Evolutionary conservation across 179 eudicot species (phyloP), one percentile per base, ranked within the genome.

Genomic region (Beta lomatogona): DNA sequence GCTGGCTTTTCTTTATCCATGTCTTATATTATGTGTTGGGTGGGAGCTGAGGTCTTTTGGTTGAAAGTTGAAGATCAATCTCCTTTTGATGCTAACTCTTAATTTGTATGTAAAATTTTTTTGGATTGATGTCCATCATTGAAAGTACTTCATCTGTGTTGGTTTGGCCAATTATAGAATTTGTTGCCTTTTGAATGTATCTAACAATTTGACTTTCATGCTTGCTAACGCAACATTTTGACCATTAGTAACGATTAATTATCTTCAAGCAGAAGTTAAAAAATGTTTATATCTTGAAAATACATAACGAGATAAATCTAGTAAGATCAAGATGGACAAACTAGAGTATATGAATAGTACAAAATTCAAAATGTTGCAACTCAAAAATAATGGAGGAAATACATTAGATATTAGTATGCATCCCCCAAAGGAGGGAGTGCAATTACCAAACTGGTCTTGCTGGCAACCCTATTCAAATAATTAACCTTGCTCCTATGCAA

Each of bases 401-500:
- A 66, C 41, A 66, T 66, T 67, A 4, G 25, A 28, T 15, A 25
- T 25, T 25, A 28, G 7, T 69, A 45, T 19, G 50, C 16, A 22
- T 64, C 45, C 60, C 45, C 25, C 60, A 57, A 67, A 54, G 19
- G 54, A 48, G 18, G 50, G n/a, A 78, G 68, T 70, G 55, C 45
- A 21, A 53, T 25, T 15, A 58, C 6, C 2, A 10, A 68, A 59
- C 13, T 57, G 66, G 57, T 70, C 59, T 19, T 52, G 11, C 64
- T 25, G n/a, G n/a, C 0, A 82, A 77, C 36, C 55, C 36, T 31
- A 28, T 80, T 45, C 61, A 14, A 44, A 28, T 5, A 14, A 28
- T 44, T 80, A 36, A 63, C 70, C 50, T 77, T 73, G 76, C 73
- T 77, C 18, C 57, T 45, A 10, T n/a, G 57, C 15, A 22, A 70